Evolutionary conservation across 2,329 filamentous ascomycete genomes (phyloP).

Genomic region (Blumeria graminis): DNA sequence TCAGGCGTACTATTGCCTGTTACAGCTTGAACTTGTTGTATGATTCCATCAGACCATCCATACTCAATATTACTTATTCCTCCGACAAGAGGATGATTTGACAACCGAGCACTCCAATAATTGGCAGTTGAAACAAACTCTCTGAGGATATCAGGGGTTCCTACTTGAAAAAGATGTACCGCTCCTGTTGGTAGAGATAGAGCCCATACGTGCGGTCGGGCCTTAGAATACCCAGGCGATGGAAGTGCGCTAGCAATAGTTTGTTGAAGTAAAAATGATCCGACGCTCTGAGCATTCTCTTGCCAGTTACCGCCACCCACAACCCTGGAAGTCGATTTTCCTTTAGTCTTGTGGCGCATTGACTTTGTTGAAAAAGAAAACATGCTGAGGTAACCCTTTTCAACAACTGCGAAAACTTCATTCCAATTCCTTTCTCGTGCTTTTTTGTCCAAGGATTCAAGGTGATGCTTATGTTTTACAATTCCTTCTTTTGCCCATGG

Average conservation of each 20-base stretch:
- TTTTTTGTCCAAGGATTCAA: conserved; percentile 74
- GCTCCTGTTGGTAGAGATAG: conserved; percentile 77
- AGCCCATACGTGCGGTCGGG: conserved; percentile 80
- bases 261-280: conserved; percentile 69
- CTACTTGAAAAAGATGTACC: conserved; percentile 94
- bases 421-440: conserved; percentile 87
- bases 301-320: conserved; percentile 97
- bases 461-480: conserved; percentile 85
- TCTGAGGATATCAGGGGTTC: conserved; percentile 77
- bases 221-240: conserved; percentile 76
- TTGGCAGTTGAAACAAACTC: conserved; percentile 91
- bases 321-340: conserved; percentile 29
- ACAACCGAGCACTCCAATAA: conserved; percentile 89
- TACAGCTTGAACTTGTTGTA: conserved; percentile 24
- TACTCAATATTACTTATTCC: conserved; percentile 95
- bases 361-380: conserved; percentile 83
- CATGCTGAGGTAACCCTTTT: conserved; percentile 79
- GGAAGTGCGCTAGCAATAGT: conserved; percentile 80
- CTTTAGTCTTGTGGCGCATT: conserved; percentile 38
- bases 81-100: conserved; percentile 77
- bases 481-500: conserved; percentile 97
- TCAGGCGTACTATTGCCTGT: conserved; percentile 2
- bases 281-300: conserved; percentile 77
- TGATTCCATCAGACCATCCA: conserved; percentile 73
- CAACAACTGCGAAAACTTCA: conserved; percentile 87